Evolutionary conservation across 805 yeast genomes (phyloP), one percentile per base, ranked within the genome.

Genomic region (Candida coquimbonensis): DNA sequence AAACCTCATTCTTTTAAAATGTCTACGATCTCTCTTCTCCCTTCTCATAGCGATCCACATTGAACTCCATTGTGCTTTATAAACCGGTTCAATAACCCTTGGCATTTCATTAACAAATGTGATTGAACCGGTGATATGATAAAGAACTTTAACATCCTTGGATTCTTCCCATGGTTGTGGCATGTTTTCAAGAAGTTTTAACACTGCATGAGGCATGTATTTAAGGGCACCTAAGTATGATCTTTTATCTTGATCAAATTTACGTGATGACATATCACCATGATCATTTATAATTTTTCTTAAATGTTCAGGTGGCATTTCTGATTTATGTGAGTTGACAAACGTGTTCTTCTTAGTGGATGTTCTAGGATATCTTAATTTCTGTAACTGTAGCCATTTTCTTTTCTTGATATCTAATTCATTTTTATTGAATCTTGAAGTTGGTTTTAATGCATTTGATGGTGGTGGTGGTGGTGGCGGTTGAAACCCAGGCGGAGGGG

Each of bases 91-190:
- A 16, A 88, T 83, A 5, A 93, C 98, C 53, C 95, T 70, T 0
- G 98, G 97, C 5, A 77, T 73, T 60, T 93, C 98, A 61, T 91
- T 83, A 19, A 93, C 96, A 70, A 93, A 89, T 0, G 99, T 88
- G 17, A 93, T 83, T 13, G 99, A 97, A 25, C 99, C 99, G 0
- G 93, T 80, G 19, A 76, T 75, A 59, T 93, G 99, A 61, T 93
- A 93, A 37, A 91, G 64, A 7, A 91, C 98, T 47, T 77, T 80
- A 21, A 93, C 98, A 38, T 86, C 95, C 50, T 86, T 86, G 2
- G 75, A 68, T 43, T 79, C 77, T 62, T 93, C 98, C 99, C 99
- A 93, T 1, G 99, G 99, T 61, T 89, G 96, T 0, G 99, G 99
- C 91, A 93, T 91, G 59, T 88, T 89, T 57, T 93, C 99, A 36